phyloP scores from a whole-genome alignment of 345 rosid genomes.

The Microthlaspi erraticum region DNA sequence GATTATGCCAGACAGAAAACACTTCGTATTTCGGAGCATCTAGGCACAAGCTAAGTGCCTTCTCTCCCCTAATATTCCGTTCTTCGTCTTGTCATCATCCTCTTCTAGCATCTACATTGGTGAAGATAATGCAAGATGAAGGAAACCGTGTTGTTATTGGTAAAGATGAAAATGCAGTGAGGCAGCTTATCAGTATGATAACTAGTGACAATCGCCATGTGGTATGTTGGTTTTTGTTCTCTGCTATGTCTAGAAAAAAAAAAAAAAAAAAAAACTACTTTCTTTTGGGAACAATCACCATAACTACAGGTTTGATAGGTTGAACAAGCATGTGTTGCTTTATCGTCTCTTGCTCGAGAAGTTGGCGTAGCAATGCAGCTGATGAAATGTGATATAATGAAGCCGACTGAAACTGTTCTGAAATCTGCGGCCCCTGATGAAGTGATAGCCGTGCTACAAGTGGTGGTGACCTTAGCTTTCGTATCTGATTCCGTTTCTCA shows the following conservation, averaged over 20 bases:
- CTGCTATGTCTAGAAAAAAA: conserved; percentile 12
- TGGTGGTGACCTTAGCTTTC: conserved; percentile 84
- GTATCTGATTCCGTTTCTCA: conserved; percentile 83
- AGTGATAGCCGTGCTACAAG: conserved; percentile 89
- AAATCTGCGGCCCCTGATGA: conserved; percentile 77
- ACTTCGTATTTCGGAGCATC: conserved; percentile 94
- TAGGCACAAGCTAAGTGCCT: conserved; percentile 93
- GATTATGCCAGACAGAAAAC: conserved; percentile 78
- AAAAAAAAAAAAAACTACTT: conserved; percentile 3
- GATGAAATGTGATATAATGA: conserved; percentile 98
- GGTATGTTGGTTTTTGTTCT: conserved; percentile 57
- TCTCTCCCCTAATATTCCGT: conserved; percentile 97
- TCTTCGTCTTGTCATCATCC: conserved; percentile 99
- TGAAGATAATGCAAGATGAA: conserved; percentile 95
- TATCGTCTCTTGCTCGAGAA: conserved; percentile 94
- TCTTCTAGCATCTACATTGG: conserved; percentile 93
- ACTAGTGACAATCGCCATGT: conserved; percentile 91
- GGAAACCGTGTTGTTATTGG: conserved; percentile 88
- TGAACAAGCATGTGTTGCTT: conserved; percentile 94
- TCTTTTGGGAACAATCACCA: conserved; percentile 37
- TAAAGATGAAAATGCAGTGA: conserved; percentile 98
- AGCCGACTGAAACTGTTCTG: conserved; percentile 86
- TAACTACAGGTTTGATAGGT: conserved; percentile 62
- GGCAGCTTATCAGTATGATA: conserved; percentile 99
- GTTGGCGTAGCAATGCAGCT: conserved; percentile 87